Conservation (phyloP, 306 rosid species). For the Begonia fuchsioides region DNA sequence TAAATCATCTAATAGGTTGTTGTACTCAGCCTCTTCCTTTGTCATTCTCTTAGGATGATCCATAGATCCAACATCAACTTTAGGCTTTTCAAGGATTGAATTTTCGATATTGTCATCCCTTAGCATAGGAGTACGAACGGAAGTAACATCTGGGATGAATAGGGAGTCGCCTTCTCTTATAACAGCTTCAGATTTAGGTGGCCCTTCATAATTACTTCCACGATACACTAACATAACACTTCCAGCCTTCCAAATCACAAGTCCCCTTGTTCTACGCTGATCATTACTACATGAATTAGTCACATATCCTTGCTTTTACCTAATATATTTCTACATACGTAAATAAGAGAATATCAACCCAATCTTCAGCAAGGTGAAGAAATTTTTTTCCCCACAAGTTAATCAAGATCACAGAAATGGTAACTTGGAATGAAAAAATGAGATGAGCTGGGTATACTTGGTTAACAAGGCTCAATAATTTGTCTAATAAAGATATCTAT, state of each 20-base stretch:
- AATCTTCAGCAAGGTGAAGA: no score
- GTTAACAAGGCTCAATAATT: no score
- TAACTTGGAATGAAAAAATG: no score
- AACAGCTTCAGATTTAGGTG: slow-evolving; percentile 23
- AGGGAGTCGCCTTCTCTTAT: slow-evolving; percentile 31
- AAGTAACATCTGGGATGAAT: slow-evolving; percentile 64
- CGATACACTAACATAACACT: slow-evolving; percentile 90
- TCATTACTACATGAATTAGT: slow-evolving; percentile 47
- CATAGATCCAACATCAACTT: slow-evolving; percentile 14
- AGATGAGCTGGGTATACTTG: no score
- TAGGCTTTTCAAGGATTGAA: slow-evolving; percentile 21
- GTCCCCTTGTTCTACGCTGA: slow-evolving; percentile 85
- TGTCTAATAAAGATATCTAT: no score
- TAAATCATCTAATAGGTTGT: slow-evolving; percentile 56
- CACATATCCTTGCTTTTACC: not conserved
- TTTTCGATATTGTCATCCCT: slow-evolving; percentile 18
- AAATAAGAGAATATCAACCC: no score
- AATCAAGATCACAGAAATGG: no score
- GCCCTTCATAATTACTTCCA: slow-evolving; percentile 60
- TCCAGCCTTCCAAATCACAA: slow-evolving; percentile 79
- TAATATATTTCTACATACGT: no score
- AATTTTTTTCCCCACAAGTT: no score
- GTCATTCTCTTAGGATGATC: slow-evolving; percentile 30
- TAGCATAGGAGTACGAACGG: slow-evolving; percentile 15
- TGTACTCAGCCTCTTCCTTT: slow-evolving; percentile 59